Conservation (phyloP, 2,329 filamentous ascomycete species). For the Colletotrichum camelliae region DNA sequence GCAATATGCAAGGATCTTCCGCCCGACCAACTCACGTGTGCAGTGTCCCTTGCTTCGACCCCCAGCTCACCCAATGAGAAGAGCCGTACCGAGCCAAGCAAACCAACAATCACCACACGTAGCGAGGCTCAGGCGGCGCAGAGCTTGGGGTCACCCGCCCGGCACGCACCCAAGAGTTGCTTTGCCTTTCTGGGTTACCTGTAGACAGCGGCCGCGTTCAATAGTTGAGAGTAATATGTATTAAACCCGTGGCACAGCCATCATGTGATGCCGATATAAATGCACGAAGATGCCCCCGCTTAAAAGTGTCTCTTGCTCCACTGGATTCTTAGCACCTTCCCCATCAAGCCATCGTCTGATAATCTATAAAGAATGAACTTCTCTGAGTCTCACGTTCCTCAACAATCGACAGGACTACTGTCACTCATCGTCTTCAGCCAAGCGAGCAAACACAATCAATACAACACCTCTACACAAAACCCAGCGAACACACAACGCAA, state of each 20-base stretch:
- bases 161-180: background rate
- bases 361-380: background rate
- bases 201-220: background rate
- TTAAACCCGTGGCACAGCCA: background rate
- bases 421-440: background rate
- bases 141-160: background rate
- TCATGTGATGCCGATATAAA: background rate
- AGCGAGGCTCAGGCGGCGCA: background rate
- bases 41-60: background rate
- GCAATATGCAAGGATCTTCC: background rate
- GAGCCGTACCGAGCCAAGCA: background rate
- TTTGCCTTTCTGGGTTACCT: background rate
- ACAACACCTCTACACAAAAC: background rate
- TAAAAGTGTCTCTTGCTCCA: background rate
- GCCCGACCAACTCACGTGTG: background rate
- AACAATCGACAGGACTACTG: background rate
- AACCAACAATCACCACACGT: background rate
- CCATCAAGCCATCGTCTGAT: background rate
- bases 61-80: background rate
- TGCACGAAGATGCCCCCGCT: background rate
- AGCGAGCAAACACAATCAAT: background rate
- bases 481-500: background rate
- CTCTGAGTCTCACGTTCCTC: background rate
- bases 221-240: background rate
- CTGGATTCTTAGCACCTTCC: background rate